phyloP scores from a whole-genome alignment of 2,329 filamentous ascomycete species.

The Claviceps spartinae region DNA sequence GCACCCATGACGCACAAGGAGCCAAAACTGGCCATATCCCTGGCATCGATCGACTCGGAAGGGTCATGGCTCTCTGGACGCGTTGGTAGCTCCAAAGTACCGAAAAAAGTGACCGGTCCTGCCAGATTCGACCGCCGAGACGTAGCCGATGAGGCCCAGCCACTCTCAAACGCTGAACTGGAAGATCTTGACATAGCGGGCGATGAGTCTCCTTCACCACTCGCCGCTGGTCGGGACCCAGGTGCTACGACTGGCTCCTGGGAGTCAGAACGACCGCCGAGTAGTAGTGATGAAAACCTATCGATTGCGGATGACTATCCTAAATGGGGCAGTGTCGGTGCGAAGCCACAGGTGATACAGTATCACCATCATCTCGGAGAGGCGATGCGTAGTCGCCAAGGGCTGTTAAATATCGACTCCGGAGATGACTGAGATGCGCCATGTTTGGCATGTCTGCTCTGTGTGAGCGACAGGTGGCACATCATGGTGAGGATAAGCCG shows the following conservation, averaged over 20 bases:
- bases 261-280: constrained; percentile 31
- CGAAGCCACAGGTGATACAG: constrained; percentile 45
- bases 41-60: constrained; percentile 91
- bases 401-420: constrained; percentile 30
- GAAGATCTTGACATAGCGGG: constrained; percentile 51
- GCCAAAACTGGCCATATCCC: constrained; percentile 63
- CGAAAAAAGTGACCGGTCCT: constrained; percentile 30
- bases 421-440: constrained; percentile 19
- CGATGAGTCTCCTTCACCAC: constrained; percentile 58
- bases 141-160: constrained; percentile 5
- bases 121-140: constrained; percentile 18
- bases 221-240: constrained; percentile 17
- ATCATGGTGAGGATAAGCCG: no score
- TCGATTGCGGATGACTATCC: constrained; percentile 26
- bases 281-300: constrained; percentile 44
- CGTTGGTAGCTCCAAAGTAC: constrained; percentile 33
- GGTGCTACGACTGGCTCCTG: constrained; percentile 22
- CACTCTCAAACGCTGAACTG: no score
- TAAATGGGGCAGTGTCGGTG: constrained; percentile 38
- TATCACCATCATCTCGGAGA: constrained; percentile 29
- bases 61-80: constrained; percentile 88
- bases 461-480: neutral
- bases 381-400: constrained; percentile 39
- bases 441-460: constrained; percentile 9
- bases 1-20: constrained; percentile 33